Base-by-base conservation (phyloP, 176 grass and related monocot genomes). In the Stipa capillata region DNA sequence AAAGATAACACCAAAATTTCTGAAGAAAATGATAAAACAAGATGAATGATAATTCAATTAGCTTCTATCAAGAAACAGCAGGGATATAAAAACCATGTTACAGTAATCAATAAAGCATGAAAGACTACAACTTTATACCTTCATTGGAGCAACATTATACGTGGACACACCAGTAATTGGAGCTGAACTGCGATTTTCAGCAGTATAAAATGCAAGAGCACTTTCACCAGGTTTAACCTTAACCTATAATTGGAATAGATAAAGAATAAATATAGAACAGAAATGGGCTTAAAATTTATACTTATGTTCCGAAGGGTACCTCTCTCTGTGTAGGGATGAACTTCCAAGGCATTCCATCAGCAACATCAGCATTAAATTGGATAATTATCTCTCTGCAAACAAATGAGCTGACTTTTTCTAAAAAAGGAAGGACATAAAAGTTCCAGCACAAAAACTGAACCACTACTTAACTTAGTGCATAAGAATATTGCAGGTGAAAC, bases 341-440 rank as follows among this genome's bases (percentile, higher is more conserved):
- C 47, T 87, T 99, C 96, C 96, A 99, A 48, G 85, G 96, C 96
- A 99, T 94, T 28, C 96, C 96, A 83, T 99, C 92, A 89, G 90
- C 88, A 84, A 98, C 81, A 89, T 98, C 92, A 87, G 96, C 96
- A 91, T 95, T 99, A 80, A 99, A 99, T 74, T 99, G 96, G 74
- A 99, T 92, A 84, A 93, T 81, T 74, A 99, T 82, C 65, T 99
- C 90, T 61, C 96, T 99, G 81, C 8, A 78, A 58, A 65, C 53
- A 72, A 89, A 83, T 82, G 31, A 25, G 28, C 1, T 21, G 68
- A 8, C 45, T 64, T 65, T 34, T 72, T 34, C 43, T 20, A n/a
- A 52, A 69, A 25, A 49, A 69, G 25, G 2, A 10, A 61, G 20
- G 36, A 32, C 75, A 47, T 62, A n/a, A 57, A 65, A 47, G 31